Evolutionary conservation across 73 alveolate genomes (phyloP).

Genomic region (Paramecium primaurelia): DNA sequence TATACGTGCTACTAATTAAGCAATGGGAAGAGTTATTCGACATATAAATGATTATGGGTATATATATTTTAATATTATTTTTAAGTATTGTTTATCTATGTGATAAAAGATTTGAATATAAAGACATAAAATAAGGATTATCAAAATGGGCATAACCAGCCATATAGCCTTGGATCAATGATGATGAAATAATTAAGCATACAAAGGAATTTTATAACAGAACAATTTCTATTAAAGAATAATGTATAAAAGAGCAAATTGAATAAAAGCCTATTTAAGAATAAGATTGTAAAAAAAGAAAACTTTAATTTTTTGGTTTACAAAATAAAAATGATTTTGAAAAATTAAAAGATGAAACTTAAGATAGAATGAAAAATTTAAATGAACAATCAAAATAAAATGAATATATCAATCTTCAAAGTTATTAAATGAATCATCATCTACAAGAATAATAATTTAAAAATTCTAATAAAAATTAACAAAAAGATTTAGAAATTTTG

Average conservation of each 20-base stretch:
- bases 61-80: not conserved
- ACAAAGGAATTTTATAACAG: not conserved
- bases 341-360: not conserved
- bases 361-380: not conserved
- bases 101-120: constrained; percentile 6
- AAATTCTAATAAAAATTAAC: not conserved
- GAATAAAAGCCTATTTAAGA: not conserved
- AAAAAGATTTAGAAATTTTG: not conserved
- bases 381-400: not conserved
- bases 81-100: constrained; percentile 9
- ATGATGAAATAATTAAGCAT: not conserved
- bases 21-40: constrained; percentile 96
- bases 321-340: not conserved
- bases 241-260: not conserved
- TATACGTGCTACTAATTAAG: constrained; percentile 88
- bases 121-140: not conserved
- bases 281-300: not conserved
- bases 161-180: not conserved
- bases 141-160: constrained; percentile 23
- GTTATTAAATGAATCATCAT: not conserved
- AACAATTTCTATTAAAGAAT: not conserved
- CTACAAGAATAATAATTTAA: not conserved
- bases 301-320: not conserved
- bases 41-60: constrained; percentile 93
- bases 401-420: not conserved